Evolutionary conservation across 176 grass and related monocot genomes (phyloP), one percentile per base, ranked within the genome.

Genomic region (Oryza punctata): DNA sequence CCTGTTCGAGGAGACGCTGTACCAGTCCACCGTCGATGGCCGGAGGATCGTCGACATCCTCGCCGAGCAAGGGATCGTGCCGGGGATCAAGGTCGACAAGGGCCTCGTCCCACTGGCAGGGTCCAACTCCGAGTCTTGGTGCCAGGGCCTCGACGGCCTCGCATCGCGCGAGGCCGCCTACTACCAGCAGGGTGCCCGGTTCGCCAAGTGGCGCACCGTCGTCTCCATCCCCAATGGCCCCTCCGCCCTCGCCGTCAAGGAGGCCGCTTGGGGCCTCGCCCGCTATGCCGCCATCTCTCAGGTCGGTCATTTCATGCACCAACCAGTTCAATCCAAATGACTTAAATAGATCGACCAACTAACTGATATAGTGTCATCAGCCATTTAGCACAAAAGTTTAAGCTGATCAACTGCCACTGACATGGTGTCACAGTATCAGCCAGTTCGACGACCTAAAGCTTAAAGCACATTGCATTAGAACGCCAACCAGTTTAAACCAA

Each of bases 1-100:
- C 86, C 88, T 96, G 0, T 96, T 93, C 12, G 91, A 96, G 78
- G 94, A 96, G 84, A 96, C 94, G 29, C 88, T 96, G 63, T 96
- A 93, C 79, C 91, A 96, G 80, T 89, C 85, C 7, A 79, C 94
- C 54, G 54, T 78, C 12, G 94, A 96, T 28, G 91, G 94, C 12
- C 86, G 87, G 45, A 86, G 75, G 67, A 91, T 96, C 21, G 94
- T 96, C 0, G 94, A 96, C 79, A 71, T 96, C 66, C 86, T 96
- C 6, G 24, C 40, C 1, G 84, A 87, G 81, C 86, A 91, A 6
- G 82, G 77, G 0, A 89, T 96, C 19, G 61, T 91, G 27, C 94
- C 94, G 0, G 94, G 94, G 40, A 96, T 96, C 81, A 93, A 96
- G 81, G 94, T 96, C 3, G 91, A 96, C 76, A 96, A 89, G 86